Evolutionary conservation across 164 flowering plant species (phyloP).

Genomic region (Taxillus chinensis): DNA sequence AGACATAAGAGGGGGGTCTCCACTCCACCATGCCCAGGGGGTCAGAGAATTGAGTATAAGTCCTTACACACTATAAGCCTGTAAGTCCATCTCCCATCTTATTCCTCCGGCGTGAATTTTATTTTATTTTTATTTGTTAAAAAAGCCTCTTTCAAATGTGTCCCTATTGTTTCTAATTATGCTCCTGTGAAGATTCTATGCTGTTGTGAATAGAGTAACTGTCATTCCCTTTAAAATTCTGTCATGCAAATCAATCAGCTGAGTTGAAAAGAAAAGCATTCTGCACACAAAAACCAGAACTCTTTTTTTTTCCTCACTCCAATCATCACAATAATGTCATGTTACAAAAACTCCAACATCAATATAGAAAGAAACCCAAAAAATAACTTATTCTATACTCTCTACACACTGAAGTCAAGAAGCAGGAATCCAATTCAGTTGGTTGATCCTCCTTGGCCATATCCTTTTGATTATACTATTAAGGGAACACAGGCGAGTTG

Average conservation of each 20-base stretch:
- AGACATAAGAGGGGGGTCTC: too few species aligned
- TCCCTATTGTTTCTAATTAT: too few species aligned
- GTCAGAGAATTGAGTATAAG: not conserved
- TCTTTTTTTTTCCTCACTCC: conserved; percentile 18
- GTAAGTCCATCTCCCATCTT: too few species aligned
- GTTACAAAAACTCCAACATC: conserved; percentile 11
- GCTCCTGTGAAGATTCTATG: not conserved
- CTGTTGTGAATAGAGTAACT: not conserved
- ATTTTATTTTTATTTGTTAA: not conserved
- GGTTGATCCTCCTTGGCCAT: conserved; percentile 31
- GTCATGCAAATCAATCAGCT: too few species aligned
- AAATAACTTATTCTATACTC: conserved; percentile 23
- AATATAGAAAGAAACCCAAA: not conserved
- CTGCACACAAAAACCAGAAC: conserved; percentile 37
- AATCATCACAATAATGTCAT: conserved; percentile 17
- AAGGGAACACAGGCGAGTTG: conserved; percentile 31
- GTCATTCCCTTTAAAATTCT: not conserved
- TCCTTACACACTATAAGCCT: not conserved
- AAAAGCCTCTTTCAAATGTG: not conserved
- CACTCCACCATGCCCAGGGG: not conserved
- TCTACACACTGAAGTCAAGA: conserved; percentile 40
- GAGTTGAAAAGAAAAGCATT: not conserved
- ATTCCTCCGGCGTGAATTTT: not conserved
- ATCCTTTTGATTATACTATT: conserved; percentile 9
- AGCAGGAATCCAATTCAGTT: conserved; percentile 26